phyloP scores from a whole-genome alignment of 495 filamentous ascomycete species.

The Patellaria atrata region DNA sequence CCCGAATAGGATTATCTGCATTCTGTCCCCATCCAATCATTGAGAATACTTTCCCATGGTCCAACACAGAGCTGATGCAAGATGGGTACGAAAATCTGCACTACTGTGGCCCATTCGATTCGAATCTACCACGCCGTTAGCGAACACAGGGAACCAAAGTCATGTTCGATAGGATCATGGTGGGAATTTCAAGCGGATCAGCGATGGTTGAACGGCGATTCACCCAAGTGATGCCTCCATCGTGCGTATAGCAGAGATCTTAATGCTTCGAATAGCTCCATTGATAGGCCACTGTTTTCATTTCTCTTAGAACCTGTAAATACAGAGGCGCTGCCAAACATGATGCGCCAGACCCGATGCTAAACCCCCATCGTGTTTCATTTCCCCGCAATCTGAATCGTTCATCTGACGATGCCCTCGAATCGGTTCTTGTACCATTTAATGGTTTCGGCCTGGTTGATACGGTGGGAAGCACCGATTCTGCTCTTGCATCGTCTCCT shows the following conservation, averaged over 20 bases:
- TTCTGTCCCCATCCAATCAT: too few relatives aligned
- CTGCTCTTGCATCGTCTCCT: constrained; percentile 75
- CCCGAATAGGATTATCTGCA: too few relatives aligned
- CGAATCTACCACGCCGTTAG: too few relatives aligned
- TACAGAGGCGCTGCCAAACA: constrained; percentile 4
- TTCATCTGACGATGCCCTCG: constrained; percentile 93
- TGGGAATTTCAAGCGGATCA: constrained; percentile 15
- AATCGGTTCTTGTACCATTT: constrained; percentile 99
- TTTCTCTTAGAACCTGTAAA: constrained; percentile 15
- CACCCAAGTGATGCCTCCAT: constrained; percentile 28
- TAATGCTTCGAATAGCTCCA: constrained; percentile 13
- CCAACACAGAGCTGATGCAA: too few relatives aligned
- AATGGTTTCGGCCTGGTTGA: constrained; percentile 84
- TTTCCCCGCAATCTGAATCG: neutral
- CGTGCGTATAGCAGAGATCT: constrained; percentile 19
- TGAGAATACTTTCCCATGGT: too few relatives aligned
- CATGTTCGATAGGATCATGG: too few relatives aligned
- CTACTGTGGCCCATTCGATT: too few relatives aligned
- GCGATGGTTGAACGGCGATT: constrained; percentile 26
- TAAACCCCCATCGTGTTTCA: constrained; percentile 5
- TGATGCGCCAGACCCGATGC: constrained; percentile 12
- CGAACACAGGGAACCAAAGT: too few relatives aligned
- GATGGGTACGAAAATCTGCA: too few relatives aligned
- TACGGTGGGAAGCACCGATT: constrained; percentile 79
- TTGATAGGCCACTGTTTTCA: constrained; percentile 24